Base-by-base conservation (phyloP, 805 yeast species). In the Cyberlindnera saturnus region DNA sequence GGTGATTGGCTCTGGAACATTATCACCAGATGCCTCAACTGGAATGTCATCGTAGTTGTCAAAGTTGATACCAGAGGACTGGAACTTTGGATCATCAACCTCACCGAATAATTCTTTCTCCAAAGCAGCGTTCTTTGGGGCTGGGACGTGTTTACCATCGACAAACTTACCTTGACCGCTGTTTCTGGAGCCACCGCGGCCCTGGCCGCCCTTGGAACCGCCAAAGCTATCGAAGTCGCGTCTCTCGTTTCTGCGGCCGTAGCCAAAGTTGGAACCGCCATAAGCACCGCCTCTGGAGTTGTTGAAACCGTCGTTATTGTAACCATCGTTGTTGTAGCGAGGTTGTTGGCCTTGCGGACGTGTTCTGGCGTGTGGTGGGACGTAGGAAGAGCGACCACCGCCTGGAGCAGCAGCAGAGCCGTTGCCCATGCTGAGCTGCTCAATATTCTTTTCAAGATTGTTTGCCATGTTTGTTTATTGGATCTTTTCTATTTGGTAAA, bases 21-120 rank as follows among this genome's bases (percentile, higher is more conserved):
- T 79, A 33, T 83, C 84, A 70, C 99, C 99, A 39, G 95, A 70
- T 39, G 97, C 99, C 70, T 93, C 98, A 50, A 93, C 97, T 48
- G 99, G 99, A 52, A 93, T 93, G 47, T 95, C 98, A 65, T 93
- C 99, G 69, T 93, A 93, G 74, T 87, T 89, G 68, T 95, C 99
- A 62, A 93, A 93, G 73, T 93, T 93, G 70, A 93, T 93, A 76
- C 99, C 99, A 32, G 96, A 85, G 41, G 95, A 81, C 73, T 86
- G 96, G 72, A 82, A 80, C 33, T 63, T 60, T 56, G 88, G 75
- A 49, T 73, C 75, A 34, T 68, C 70, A 29, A 70, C 63, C 59
- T 82, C 95, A 59, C 99, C 99, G 57, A 86, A 95, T 49, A 93
- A 73, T 60, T 87, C 89, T 44, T 73, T 56, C 71, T 93, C 99